A percentile compares a stretch with the other conserved stretches of the same genome.
phyloP scores from a whole-genome alignment of 805 yeast species.

The Metschnikowia lunata region DNA sequence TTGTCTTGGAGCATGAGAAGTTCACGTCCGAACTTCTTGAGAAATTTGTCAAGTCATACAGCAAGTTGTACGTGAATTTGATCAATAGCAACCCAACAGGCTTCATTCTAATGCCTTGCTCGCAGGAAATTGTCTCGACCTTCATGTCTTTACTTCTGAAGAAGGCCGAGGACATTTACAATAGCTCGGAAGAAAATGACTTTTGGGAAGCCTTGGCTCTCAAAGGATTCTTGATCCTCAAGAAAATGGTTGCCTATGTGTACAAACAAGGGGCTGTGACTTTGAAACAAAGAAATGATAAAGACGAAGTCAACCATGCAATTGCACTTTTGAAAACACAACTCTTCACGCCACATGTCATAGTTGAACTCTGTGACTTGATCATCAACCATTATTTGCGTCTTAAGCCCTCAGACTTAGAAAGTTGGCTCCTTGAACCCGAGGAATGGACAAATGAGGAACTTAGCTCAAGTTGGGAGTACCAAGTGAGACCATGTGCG shows the following conservation, averaged over 20 bases:
- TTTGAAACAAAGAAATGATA: constrained; percentile 60
- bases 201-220: constrained; percentile 76
- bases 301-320: constrained; percentile 57
- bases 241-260: constrained; percentile 57
- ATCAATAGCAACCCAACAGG: constrained; percentile 60
- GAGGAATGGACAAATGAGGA: constrained; percentile 93
- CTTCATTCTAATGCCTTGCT: constrained; percentile 63
- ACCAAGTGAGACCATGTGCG: constrained; percentile 79
- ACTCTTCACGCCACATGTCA: constrained; percentile 54
- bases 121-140: constrained; percentile 56
- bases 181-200: constrained; percentile 51
- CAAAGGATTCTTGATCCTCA: constrained; percentile 59
- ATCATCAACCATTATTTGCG: constrained; percentile 71
- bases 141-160: constrained; percentile 57
- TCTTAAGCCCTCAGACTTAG: constrained; percentile 70
- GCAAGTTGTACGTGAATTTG: constrained; percentile 66
- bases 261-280: constrained; percentile 65
- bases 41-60: constrained; percentile 67
- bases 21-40: constrained; percentile 50
- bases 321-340: constrained; percentile 47
- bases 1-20: constrained; percentile 52
- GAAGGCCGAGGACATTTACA: constrained; percentile 63
- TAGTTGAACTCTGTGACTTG: constrained; percentile 58
- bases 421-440: constrained; percentile 79
- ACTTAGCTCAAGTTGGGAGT: constrained; percentile 72